A percentile compares a stretch with the other conserved stretches of the same genome.
Evolutionary conservation across 495 filamentous ascomycete genomes (phyloP).

Genomic region (Hyaloscypha variabilis): DNA sequence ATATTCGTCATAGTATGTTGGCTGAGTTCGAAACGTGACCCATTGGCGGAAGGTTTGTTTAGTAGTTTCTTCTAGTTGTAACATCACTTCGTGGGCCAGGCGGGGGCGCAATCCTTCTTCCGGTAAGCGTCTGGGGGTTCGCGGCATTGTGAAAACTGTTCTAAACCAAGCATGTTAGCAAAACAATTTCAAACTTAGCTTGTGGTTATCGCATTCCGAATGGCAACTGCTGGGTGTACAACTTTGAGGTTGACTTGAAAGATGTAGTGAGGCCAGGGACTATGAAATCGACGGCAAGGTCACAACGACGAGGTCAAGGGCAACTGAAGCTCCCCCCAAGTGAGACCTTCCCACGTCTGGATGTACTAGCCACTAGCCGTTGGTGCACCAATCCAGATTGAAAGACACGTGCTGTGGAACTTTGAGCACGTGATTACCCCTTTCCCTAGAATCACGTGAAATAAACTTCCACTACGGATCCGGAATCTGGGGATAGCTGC

Average conservation of each 20-base stretch:
- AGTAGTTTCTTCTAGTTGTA: neutral
- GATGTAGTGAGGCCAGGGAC: neutral
- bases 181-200: neutral
- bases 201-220: neutral
- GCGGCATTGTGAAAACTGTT: neutral
- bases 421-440: neutral
- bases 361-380: too few species aligned
- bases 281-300: neutral
- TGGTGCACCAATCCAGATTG: neutral
- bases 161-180: neutral
- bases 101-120: neutral
- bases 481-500: neutral
- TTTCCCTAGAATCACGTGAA: neutral
- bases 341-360: neutral
- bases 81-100: neutral
- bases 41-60: neutral
- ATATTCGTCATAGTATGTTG: too few species aligned
- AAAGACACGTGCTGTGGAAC: neutral
- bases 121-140: neutral
- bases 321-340: neutral
- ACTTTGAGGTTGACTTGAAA: neutral
- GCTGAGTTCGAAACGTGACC: neutral
- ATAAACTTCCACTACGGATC: neutral
- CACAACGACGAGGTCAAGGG: neutral
- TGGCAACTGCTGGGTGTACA: neutral